Evolutionary conservation across 768 basidiomycete genomes (phyloP).

Genomic region (Trametes meyenii): DNA sequence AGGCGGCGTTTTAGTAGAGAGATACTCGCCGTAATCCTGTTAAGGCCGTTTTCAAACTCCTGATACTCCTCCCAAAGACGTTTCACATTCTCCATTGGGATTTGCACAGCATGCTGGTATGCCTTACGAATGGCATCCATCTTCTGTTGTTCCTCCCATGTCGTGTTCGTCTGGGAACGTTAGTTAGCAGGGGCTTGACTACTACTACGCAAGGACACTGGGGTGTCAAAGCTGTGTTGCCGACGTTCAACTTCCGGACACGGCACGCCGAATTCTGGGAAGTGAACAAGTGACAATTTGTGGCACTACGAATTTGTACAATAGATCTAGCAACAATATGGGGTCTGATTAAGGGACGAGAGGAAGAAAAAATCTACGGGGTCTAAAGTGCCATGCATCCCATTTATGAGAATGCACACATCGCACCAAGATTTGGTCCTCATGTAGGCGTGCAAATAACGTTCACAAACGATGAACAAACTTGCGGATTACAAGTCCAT

Average conservation of each 20-base stretch:
- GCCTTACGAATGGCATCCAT: conserved; percentile 91
- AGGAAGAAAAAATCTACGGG: no score
- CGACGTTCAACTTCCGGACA: neutral
- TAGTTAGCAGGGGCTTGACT: neutral
- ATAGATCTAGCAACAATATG: neutral
- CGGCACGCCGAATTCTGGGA: conserved; percentile 2
- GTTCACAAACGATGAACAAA: neutral
- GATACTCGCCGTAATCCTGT: conserved; percentile 73
- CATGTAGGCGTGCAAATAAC: no score
- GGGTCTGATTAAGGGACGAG: conserved; percentile 14
- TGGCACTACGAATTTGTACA: conserved; percentile 3
- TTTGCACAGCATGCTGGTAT: conserved; percentile 92
- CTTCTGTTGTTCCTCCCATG: conserved; percentile 96
- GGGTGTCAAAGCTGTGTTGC: no score
- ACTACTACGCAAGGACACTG: neutral
- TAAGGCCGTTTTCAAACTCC: conserved; percentile 85
- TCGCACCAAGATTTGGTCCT: no score
- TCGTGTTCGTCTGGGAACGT: conserved; percentile 59
- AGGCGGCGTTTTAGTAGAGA: neutral
- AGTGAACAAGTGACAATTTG: neutral
- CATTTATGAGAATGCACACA: no score
- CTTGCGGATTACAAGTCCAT: neutral
- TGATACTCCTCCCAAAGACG: conserved; percentile 93
- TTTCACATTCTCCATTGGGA: conserved; percentile 93
- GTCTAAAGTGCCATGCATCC: no score